A percentile compares a stretch with the other conserved stretches of the same genome.
Conservation (phyloP, 352 stramenopile species). For the Elongisporangium undulatum region DNA sequence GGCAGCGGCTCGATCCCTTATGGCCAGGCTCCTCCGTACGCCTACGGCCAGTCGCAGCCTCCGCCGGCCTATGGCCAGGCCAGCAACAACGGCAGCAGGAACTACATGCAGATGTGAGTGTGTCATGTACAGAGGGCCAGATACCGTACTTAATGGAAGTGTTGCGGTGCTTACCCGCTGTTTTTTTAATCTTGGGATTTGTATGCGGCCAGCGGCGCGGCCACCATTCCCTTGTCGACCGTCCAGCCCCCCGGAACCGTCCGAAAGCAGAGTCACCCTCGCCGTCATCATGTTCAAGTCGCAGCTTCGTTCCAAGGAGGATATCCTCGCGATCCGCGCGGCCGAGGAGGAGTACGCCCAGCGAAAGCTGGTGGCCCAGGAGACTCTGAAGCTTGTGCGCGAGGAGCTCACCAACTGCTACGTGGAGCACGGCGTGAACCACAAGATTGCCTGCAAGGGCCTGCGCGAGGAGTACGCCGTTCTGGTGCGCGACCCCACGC, state of each 20-base stretch:
- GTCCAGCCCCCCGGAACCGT: background rate
- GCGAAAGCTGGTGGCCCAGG: constrained; percentile 65
- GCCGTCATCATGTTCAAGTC: constrained; percentile 42
- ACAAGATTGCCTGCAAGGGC: constrained; percentile 83
- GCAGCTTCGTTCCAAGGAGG: constrained; percentile 77
- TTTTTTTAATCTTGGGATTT: constrained; percentile 1
- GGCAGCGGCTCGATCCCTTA: background rate
- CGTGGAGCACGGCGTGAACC: constrained; percentile 86
- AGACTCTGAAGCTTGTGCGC: constrained; percentile 81
- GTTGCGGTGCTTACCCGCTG: background rate
- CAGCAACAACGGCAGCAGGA: constrained; percentile 5
- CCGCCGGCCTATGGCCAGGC: background rate
- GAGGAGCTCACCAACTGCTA: constrained; percentile 86
- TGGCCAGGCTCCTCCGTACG: background rate
- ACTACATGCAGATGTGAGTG: constrained; percentile 34
- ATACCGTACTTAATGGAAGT: constrained; percentile 4
- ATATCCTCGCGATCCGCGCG: constrained; percentile 73
- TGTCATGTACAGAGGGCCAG: background rate
- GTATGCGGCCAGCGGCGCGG: background rate
- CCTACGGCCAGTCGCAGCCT: background rate
- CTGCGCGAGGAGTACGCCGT: constrained; percentile 80
- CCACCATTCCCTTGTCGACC: constrained; percentile 1
- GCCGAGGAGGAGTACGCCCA: constrained; percentile 79
- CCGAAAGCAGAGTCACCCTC: background rate
- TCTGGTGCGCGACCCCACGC: constrained; percentile 77